Base-by-base conservation (phyloP, 2,329 filamentous ascomycete species). In the Curvularia verruculosa region DNA sequence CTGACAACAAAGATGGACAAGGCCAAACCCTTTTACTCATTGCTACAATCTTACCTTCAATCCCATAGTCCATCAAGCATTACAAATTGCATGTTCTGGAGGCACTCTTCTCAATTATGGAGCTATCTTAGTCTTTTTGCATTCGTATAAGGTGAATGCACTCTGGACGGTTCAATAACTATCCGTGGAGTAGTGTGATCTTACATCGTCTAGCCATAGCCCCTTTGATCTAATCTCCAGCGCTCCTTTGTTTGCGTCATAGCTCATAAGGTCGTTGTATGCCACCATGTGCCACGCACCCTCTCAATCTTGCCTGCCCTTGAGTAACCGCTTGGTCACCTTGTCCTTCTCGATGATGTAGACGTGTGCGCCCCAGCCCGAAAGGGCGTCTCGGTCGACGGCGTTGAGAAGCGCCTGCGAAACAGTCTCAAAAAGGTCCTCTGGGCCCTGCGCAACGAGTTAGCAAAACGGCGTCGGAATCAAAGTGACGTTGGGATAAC, bases 291-390 rank as follows among this genome's bases (percentile, higher is more conserved):
- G 47, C 52, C 59, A 60, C 52, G 19, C 21, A 53, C 50, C 61
- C 53, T 49, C 68, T 77, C 79, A 83, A 59, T 98, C 94, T 83
- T 98, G 94, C 83, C 93, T 88, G 76, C 93, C 93, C 87, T 98
- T 98, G 79, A 99, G 84, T 87, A 99, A 87, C 78, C 95, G 86
- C 89, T 98, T 97, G 74, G 95, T 98, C 63, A 99, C 91, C 90
- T 98, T 98, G 83, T 96, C 93, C 86, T 99, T 99, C 84, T 98
- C 95, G 78, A 99, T 96, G 75, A 99, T 96, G 82, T 98, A 99
- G 69, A 99, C 95, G 76, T 99, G 92, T 37, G 95, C 95, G 76
- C 95, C 95, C 95, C 95, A 98, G 65, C 95, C 95, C 36, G 94
- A 97, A 63, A 99, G 84, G 51, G 95, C 95, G 80, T 99, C 95